Percentiles rank a stretch among this genome's conserved stretches.
phyloP scores from a whole-genome alignment of 495 filamentous ascomycete genomes.

The Hypomontagnella monticulosa region DNA sequence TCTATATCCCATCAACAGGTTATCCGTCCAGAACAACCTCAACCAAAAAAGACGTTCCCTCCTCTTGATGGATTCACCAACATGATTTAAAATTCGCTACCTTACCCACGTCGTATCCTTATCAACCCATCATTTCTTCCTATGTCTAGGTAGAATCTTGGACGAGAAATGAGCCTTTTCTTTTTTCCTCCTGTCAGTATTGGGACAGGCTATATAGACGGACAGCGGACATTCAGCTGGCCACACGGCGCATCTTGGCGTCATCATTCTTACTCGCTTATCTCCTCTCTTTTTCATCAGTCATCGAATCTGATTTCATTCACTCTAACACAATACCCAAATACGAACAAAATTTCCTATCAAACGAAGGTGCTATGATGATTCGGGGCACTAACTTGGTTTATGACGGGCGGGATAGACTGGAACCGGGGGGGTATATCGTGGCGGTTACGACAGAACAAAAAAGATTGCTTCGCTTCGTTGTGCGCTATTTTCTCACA shows the following conservation, averaged over 20 bases:
- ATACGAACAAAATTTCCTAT: slow-evolving; percentile 25
- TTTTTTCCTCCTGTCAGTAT: slow-evolving; percentile 11
- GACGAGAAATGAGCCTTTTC: slow-evolving; percentile 35
- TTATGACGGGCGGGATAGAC: slow-evolving; percentile 42
- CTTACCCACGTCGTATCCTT: background rate
- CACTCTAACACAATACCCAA: slow-evolving; percentile 29
- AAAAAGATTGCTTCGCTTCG: slow-evolving; percentile 38
- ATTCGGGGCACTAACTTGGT: slow-evolving; percentile 33
- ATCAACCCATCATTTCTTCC: slow-evolving; percentile 12
- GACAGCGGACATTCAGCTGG: slow-evolving; percentile 17
- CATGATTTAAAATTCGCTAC: slow-evolving; percentile 52
- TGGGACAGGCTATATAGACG: slow-evolving; percentile 29
- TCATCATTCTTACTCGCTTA: slow-evolving; percentile 1
- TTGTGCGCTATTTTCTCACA: slow-evolving; percentile 32
- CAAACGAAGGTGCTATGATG: slow-evolving; percentile 33
- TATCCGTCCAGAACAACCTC: slow-evolving; percentile 45
- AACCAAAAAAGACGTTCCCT: slow-evolving; percentile 44
- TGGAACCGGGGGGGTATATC: slow-evolving; percentile 24
- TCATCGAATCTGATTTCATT: slow-evolving; percentile 28
- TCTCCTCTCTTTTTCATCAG: slow-evolving; percentile 22
- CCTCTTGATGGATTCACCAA: slow-evolving; percentile 50
- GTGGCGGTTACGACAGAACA: slow-evolving; percentile 36
- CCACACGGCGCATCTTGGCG: slow-evolving; percentile 6
- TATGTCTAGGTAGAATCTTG: slow-evolving; percentile 23
- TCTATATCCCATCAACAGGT: slow-evolving; percentile 33